A percentile compares a stretch with the other conserved stretches of the same genome.
These are phyloP conservation scores for Typha latifolia DNA, from an alignment of 176 grass and related monocot genomes.

Conservation along the genomic window DNA sequence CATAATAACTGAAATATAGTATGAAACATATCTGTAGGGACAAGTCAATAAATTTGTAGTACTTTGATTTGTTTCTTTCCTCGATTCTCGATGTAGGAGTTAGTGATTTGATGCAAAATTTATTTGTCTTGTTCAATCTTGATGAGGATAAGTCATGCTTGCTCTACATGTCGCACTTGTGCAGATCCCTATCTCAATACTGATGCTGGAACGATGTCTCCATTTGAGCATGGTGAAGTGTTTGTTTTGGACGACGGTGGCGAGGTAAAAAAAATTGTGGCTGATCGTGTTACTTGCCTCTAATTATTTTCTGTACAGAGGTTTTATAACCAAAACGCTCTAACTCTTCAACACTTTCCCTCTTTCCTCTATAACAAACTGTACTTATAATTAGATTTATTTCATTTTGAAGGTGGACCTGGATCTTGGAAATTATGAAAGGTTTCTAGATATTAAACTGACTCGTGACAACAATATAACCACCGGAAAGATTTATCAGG, in stretches of 20 bases:
- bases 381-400: conserved; percentile 23
- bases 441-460: conserved; percentile 94
- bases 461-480: conserved; percentile 96
- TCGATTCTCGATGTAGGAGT: background rate
- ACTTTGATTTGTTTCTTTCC: background rate
- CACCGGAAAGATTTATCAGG: conserved; percentile 98
- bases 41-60: background rate
- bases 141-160: background rate
- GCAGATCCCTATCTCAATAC: conserved; percentile 98
- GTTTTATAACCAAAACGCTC: background rate
- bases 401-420: conserved; percentile 67
- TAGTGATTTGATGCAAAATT: background rate
- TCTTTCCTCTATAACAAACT: conserved; percentile 14
- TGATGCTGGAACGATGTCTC: conserved; percentile 99
- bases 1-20: no score
- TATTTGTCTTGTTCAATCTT: conserved; percentile 16
- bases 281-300: background rate
- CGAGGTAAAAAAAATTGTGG: conserved; percentile 42
- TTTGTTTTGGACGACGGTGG: conserved; percentile 97
- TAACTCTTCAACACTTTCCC: background rate
- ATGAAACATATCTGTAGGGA: no score
- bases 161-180: conserved; percentile 9
- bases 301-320: background rate
- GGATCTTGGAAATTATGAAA: conserved; percentile 97
- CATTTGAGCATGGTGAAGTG: conserved; percentile 89